These are phyloP conservation scores for Hansenula lynferdii DNA, from an alignment of 1,139 yeast genomes.

Conservation along the genomic window DNA sequence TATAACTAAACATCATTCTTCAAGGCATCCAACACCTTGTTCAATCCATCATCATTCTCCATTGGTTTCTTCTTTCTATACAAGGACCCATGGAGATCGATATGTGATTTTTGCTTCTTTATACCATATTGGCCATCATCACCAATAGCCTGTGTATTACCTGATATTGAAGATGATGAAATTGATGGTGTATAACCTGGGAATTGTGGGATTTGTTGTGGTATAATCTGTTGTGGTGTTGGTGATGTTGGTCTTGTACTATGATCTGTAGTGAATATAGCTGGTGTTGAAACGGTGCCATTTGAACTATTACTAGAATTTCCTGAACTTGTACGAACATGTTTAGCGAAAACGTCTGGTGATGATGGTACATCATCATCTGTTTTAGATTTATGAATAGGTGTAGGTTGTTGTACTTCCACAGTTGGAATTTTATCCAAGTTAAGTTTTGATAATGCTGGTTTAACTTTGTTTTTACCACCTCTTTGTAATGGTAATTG, in stretches of 20 bases:
- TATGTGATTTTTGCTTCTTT: background rate
- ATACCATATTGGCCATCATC: too few relatives aligned
- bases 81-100: background rate
- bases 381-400: conserved; percentile 5
- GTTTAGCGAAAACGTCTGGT: background rate
- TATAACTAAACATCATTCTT: background rate
- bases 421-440: conserved; percentile 7
- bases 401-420: conserved; percentile 12
- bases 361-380: background rate
- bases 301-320: background rate
- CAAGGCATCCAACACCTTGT: conserved; percentile 2
- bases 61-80: background rate
- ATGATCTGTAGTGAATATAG: too few relatives aligned
- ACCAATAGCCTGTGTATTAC: background rate
- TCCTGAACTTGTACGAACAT: background rate
- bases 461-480: background rate
- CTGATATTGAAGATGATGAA: background rate
- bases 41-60: background rate
- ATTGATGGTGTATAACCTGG: background rate
- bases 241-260: background rate
- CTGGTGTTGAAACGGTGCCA: background rate
- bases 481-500: background rate
- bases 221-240: background rate
- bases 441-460: conserved; percentile 1
- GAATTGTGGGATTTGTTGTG: background rate